Base-by-base conservation (phyloP, 2,329 filamentous ascomycete genomes). In the Onygena corvina region DNA sequence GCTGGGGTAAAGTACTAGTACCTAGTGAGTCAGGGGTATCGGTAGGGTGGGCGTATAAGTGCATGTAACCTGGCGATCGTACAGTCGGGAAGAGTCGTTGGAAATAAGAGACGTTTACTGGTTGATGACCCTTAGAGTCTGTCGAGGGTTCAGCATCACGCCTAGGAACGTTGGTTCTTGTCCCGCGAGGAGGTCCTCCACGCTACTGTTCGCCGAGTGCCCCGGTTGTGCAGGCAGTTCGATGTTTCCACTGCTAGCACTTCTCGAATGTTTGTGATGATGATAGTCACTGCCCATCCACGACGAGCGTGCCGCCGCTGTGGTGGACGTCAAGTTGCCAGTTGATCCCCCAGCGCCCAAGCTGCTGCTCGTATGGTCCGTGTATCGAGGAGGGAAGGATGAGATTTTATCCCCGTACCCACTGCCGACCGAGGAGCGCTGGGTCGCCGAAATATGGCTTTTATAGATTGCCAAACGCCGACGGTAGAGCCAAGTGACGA, bases 401-500 rank as follows among this genome's bases (percentile, higher is more conserved):
- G 52, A 48, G 3, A 52, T 33, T 34, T 56, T 56, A 12, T 54
- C 50, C 11, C 42, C 53, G 57, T 31, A 62, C 16, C 67, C 65
- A n/a, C 67, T 68, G 14, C 68, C 67, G 16, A 67, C 63, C 1
- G 69, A 67, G 46, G 77, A 76, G 3, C 75, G 72, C 58, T 85
- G 81, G 1, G 76, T 70, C 58, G 82, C 76, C 1, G 79, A 77
- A 27, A 84, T 75, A 60, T 87, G 83, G 29, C 75, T 71, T 64
- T 82, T 81, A 71, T 86, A 88, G 7, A 84, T 75, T 25, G 69
- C 65, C 12, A 87, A 75, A 62, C 84, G 83, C 45, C 80, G 80
- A 23, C 82, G 75, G 69, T 87, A 87, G 5, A 88, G 68, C 77
- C 80, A 86, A 50, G 86, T 84, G 59, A 79, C 83, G 70, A 86